Evolutionary conservation across 345 rosid genomes (phyloP).

Genomic region (Combretum micranthum): DNA sequence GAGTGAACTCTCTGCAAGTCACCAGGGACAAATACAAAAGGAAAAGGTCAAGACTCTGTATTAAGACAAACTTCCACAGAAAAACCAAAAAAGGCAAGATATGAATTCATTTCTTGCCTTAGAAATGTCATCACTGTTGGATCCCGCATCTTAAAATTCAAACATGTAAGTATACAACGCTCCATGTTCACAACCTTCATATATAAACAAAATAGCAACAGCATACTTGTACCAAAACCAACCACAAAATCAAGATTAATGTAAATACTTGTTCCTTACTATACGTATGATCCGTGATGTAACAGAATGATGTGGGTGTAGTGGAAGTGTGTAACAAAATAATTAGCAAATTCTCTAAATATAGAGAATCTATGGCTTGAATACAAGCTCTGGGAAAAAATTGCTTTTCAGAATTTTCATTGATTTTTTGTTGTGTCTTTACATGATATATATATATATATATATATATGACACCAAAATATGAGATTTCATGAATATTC

Average conservation of each 20-base stretch:
- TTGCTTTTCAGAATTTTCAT: too few species aligned
- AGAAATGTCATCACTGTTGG: constrained; percentile 53
- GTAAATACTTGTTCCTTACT: constrained; percentile 39
- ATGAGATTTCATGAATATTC: too few species aligned
- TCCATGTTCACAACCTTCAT: constrained; percentile 58
- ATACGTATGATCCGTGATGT: constrained; percentile 65
- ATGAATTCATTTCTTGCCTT: constrained; percentile 23
- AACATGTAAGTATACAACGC: constrained; percentile 34
- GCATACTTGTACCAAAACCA: background rate
- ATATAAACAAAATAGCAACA: background rate
- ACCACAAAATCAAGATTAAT: background rate
- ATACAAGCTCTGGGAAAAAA: too few species aligned
- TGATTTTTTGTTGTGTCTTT: too few species aligned
- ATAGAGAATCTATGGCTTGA: too few species aligned
- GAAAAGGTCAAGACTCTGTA: background rate
- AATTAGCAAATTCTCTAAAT: too few species aligned
- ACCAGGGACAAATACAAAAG: background rate
- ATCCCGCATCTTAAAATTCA: constrained; percentile 53
- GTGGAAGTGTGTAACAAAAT: too few species aligned
- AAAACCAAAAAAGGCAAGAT: background rate
- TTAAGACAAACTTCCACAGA: too few species aligned
- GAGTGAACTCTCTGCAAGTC: constrained; percentile 33
- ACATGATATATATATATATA: too few species aligned
- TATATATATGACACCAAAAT: too few species aligned
- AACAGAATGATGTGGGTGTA: too few species aligned